Evolutionary conservation across 2,329 filamentous ascomycete species (phyloP).

Genomic region (Penicillium expansum): DNA sequence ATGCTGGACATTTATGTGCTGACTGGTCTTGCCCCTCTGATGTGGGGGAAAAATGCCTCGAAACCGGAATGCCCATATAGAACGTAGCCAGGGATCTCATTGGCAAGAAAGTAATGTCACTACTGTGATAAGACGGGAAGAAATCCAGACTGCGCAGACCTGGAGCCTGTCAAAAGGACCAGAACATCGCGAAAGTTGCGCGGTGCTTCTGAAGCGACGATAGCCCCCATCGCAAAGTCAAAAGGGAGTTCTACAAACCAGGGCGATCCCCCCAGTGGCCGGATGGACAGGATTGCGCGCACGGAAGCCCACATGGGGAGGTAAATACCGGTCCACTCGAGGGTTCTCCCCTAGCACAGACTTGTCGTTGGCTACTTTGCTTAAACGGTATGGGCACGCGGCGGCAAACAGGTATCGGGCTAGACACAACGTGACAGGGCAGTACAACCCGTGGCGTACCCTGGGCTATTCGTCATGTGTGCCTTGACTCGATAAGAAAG

Average conservation of each 20-base stretch:
- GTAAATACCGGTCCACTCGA: conserved; percentile 8
- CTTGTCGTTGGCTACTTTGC: conserved; percentile 7
- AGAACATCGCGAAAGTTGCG: conserved; percentile 9
- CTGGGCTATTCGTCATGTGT: conserved; percentile 4
- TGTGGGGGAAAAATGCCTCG: conserved; percentile 18
- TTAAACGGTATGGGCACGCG: conserved; percentile 10
- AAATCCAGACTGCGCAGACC: conserved; percentile 16
- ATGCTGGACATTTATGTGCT: conserved; percentile 16
- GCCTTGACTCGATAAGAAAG: conserved; percentile 2
- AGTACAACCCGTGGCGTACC: conserved; percentile 10
- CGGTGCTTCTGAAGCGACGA: conserved; percentile 14
- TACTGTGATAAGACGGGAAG: conserved; percentile 18
- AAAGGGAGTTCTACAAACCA: conserved; percentile 15
- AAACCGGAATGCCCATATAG: conserved; percentile 18
- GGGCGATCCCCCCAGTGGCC: background rate
- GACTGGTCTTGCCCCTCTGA: conserved; percentile 16
- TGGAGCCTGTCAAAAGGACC: conserved; percentile 13
- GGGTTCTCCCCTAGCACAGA: conserved; percentile 2
- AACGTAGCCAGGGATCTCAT: conserved; percentile 22
- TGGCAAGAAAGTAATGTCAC: conserved; percentile 23
- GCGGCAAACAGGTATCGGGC: conserved; percentile 8
- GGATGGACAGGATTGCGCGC: conserved; percentile 9
- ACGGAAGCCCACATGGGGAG: conserved; percentile 17
- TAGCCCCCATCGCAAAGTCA: conserved; percentile 11
- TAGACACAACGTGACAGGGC: conserved; percentile 14